Evolutionary conservation across 2,329 filamentous ascomycete species (phyloP).

Genomic region (Bipolaris gigantea): DNA sequence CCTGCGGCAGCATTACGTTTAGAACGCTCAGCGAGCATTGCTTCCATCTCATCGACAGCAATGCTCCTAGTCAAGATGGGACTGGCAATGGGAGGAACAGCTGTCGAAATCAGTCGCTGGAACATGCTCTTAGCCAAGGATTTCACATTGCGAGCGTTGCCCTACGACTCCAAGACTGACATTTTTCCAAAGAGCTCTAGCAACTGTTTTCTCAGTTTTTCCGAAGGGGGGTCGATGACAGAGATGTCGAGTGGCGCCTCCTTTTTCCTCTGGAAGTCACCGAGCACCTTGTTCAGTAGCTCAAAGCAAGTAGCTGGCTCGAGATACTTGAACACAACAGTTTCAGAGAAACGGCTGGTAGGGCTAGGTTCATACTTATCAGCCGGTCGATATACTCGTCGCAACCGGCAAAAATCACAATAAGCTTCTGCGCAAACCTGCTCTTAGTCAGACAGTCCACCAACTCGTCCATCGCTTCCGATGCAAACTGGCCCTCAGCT

Average conservation of each 20-base stretch:
- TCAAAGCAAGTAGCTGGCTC: constrained; percentile 33
- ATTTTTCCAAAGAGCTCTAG: constrained; percentile 48
- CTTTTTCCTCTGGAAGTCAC: constrained; percentile 36
- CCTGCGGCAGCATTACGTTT: constrained; percentile 24
- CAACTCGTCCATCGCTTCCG: constrained; percentile 57
- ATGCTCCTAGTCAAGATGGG: constrained; percentile 28
- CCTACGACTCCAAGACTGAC: constrained; percentile 56
- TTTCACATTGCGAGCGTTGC: constrained; percentile 65
- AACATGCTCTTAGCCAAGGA: constrained; percentile 58
- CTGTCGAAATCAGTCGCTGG: constrained; percentile 26
- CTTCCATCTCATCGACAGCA: constrained; percentile 32
- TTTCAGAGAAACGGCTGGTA: constrained; percentile 65
- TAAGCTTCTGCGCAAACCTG: constrained; percentile 60
- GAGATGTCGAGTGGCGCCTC: constrained; percentile 35
- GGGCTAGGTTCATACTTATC: constrained; percentile 65
- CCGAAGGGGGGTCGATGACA: constrained; percentile 26
- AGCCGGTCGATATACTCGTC: constrained; percentile 63
- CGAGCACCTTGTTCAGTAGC: constrained; percentile 39
- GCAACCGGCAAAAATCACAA: constrained; percentile 72
- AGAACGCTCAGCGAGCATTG: constrained; percentile 41
- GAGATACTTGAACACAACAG: constrained; percentile 57
- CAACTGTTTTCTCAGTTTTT: constrained; percentile 20
- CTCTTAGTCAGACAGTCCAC: constrained; percentile 59
- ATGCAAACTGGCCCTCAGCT: constrained; percentile 59
- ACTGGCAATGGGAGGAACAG: constrained; percentile 15